These are phyloP conservation scores for Epithele typhae DNA, from an alignment of 768 basidiomycete species.

Conservation along the genomic window DNA sequence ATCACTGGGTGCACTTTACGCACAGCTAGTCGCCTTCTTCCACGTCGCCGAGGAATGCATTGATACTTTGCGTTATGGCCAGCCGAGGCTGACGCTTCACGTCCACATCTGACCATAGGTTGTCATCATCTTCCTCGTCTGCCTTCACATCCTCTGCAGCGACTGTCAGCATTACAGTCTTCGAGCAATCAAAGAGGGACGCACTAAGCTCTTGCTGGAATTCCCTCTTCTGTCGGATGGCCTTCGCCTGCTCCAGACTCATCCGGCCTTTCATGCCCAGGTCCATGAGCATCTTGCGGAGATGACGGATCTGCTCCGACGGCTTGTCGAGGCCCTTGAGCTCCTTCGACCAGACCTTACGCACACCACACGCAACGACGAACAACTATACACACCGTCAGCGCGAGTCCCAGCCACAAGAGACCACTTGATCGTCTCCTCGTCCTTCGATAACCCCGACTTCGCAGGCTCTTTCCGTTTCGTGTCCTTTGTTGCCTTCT, in stretches of 20 bases:
- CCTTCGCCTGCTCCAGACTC: slow-evolving; percentile 77
- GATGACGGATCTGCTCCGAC: slow-evolving; percentile 57
- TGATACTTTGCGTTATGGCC: slow-evolving; percentile 56
- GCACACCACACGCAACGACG: slow-evolving; percentile 70
- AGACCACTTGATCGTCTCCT: slow-evolving; percentile 57
- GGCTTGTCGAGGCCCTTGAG: slow-evolving; percentile 56
- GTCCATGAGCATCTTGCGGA: slow-evolving; percentile 60
- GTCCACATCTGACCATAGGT: slow-evolving; percentile 20
- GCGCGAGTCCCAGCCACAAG: not conserved
- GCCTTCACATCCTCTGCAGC: slow-evolving; percentile 65
- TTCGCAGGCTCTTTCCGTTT: slow-evolving; percentile 25
- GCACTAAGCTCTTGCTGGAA: slow-evolving; percentile 73
- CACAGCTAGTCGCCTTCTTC: slow-evolving; percentile 69
- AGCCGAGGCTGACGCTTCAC: slow-evolving; percentile 27
- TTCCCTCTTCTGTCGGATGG: slow-evolving; percentile 70
- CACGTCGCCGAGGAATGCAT: slow-evolving; percentile 68
- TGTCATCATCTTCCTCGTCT: slow-evolving; percentile 30
- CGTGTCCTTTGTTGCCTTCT: slow-evolving; percentile 25
- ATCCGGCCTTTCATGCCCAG: slow-evolving; percentile 79
- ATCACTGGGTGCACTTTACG: no score
- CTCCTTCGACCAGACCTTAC: slow-evolving; percentile 73
- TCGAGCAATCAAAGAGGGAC: slow-evolving; percentile 17
- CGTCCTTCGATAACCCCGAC: slow-evolving; percentile 51
- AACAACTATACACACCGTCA: slow-evolving; percentile 41
- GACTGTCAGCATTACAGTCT: not conserved